Evolutionary conservation across 2,329 filamentous ascomycete genomes (phyloP).

Genomic region (Chaetothyriales sp.): DNA sequence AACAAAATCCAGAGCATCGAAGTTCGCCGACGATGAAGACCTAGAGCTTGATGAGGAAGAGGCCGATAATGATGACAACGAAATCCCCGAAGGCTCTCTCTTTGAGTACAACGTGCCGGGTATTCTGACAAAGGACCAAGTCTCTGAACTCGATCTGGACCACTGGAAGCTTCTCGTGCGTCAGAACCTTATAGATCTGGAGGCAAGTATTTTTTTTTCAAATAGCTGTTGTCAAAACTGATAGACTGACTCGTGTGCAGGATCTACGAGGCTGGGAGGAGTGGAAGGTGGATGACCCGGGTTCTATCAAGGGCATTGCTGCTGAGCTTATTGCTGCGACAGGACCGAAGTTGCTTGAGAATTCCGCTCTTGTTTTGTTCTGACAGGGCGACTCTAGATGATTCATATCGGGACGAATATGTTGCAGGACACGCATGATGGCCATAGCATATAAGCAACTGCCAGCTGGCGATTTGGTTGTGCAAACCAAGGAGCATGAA

Average conservation of each 20-base stretch:
- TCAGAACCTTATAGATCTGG: constrained; percentile 28
- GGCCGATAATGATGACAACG: constrained; percentile 25
- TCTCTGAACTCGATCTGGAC: constrained; percentile 28
- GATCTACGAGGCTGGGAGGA: constrained; percentile 34
- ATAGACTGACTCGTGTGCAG: constrained; percentile 15
- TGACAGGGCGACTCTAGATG: constrained; percentile 1
- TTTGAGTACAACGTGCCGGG: constrained; percentile 34
- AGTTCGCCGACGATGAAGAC: constrained; percentile 15
- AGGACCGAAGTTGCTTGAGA: constrained; percentile 28
- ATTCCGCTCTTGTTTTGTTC: constrained; percentile 15
- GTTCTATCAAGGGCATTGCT: constrained; percentile 32
- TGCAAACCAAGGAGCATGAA: background rate
- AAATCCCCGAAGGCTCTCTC: constrained; percentile 22
- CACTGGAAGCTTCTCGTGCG: constrained; percentile 30
- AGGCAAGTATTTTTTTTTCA: constrained; percentile 19
- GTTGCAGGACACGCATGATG: background rate
- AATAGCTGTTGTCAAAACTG: background rate
- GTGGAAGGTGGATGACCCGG: constrained; percentile 27
- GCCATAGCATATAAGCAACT: background rate
- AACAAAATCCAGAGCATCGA: constrained; percentile 8
- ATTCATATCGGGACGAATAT: background rate
- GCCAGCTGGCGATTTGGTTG: background rate
- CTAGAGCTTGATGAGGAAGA: constrained; percentile 15
- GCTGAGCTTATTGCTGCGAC: constrained; percentile 32
- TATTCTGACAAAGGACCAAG: constrained; percentile 28